phyloP scores from a whole-genome alignment of 2,329 filamentous ascomycete genomes.

The Penicillium fuscoglaucum region DNA sequence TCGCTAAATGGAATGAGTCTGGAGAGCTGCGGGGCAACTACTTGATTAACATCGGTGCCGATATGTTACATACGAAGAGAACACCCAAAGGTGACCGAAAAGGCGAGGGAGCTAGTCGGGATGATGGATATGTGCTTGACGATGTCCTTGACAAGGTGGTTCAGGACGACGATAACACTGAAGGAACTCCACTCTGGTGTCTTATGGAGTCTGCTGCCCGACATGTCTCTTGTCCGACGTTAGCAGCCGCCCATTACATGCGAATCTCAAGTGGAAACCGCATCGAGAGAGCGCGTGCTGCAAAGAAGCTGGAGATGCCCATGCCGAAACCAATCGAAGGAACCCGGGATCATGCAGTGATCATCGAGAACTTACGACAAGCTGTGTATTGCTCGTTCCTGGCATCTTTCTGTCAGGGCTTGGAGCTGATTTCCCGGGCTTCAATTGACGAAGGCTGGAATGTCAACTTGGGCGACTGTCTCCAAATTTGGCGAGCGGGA shows the following conservation, averaged over 20 bases:
- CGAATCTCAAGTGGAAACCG: constrained; percentile 65
- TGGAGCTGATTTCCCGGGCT: constrained; percentile 63
- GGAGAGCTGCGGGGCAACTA: constrained; percentile 63
- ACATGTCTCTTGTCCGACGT: constrained; percentile 64
- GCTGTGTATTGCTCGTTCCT: constrained; percentile 65
- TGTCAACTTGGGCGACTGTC: constrained; percentile 42
- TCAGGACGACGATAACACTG: constrained; percentile 65
- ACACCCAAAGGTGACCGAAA: constrained; percentile 36
- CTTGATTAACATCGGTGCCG: constrained; percentile 62
- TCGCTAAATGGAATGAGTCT: constrained; percentile 60
- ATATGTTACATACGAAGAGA: constrained; percentile 59
- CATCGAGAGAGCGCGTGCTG: constrained; percentile 54
- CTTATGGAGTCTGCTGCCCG: constrained; percentile 61
- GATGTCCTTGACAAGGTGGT: constrained; percentile 69
- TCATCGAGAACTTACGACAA: constrained; percentile 59
- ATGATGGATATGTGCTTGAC: constrained; percentile 56
- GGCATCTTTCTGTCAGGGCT: constrained; percentile 63
- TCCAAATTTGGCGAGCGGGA: constrained; percentile 65
- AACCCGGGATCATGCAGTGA: constrained; percentile 40
- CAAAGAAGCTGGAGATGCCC: constrained; percentile 50
- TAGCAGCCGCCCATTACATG: constrained; percentile 63
- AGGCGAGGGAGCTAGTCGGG: constrained; percentile 34
- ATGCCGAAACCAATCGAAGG: constrained; percentile 38
- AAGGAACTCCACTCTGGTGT: constrained; percentile 68
- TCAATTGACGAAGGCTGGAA: constrained; percentile 61